Percentiles rank a stretch among this genome's conserved stretches.
Conservation (phyloP, 768 basidiomycete species). For the Serendipita vermifera region DNA sequence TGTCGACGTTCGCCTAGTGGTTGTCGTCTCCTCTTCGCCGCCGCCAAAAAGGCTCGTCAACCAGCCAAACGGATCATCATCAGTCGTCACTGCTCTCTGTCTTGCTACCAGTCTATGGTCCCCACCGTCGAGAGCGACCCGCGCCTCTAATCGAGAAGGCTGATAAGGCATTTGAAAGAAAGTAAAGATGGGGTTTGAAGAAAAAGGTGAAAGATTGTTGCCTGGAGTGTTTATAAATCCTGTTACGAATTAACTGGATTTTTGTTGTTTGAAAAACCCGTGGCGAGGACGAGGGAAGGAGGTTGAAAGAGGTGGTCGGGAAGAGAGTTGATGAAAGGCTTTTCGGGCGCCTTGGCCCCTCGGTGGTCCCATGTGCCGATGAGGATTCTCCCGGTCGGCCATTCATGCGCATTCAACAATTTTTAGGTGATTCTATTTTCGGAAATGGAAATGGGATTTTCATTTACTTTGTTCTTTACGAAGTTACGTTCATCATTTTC, state of each 20-base stretch:
- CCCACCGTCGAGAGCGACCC: background rate
- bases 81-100: background rate
- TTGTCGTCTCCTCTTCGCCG: background rate
- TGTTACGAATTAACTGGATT: background rate
- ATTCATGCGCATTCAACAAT: background rate
- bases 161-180: background rate
- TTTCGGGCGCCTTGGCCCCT: no score
- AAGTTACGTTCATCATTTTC: background rate
- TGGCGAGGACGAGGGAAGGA: background rate
- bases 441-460: background rate
- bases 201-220: conserved; percentile 1
- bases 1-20: background rate
- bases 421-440: background rate
- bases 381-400: background rate
- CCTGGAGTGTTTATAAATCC: background rate
- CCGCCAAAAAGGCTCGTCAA: background rate
- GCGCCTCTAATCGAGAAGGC: conserved; percentile 1
- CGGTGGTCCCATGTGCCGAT: background rate
- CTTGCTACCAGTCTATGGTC: background rate
- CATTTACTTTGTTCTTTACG: background rate
- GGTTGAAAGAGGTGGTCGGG: background rate
- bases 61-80: background rate
- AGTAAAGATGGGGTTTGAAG: no score
- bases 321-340: no score
- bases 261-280: background rate